Base-by-base conservation (phyloP, 164 flowering plant genomes). In the Nelumbo lutea region DNA sequence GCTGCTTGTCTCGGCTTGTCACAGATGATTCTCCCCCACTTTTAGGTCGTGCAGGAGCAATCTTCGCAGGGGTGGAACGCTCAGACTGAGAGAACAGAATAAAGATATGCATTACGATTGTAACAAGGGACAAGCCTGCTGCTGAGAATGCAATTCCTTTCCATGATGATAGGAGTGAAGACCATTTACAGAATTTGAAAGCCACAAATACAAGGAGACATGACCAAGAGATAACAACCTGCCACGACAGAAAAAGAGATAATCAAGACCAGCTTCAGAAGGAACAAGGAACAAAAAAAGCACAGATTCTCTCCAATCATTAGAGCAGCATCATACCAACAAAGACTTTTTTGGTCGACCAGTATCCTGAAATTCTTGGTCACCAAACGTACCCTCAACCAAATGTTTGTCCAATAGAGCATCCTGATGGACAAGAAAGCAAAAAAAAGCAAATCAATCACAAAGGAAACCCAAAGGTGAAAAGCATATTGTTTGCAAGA, bases 21-120 rank as follows among this genome's bases (percentile, higher is more conserved):
- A 70, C 59, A 7, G 70, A 72, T 72, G 79, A 64, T 62, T 81
- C 27, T 38, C 63, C 46, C 68, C 65, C 69, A 51, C 67, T 70
- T 62, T 70, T 46, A 58, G 68, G 63, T 78, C 75, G 55, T 57
- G 64, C 11, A 44, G 73, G 73, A 42, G 70, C 67, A 47, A 64
- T 71, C 65, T 69, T 79, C 42, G 81, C 78, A 51, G 85, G 79
- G 42, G 76, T 80, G 5, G 86, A 83, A 59, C 79, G 82, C 70
- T 87, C 89, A n/a, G 97, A 73, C 67, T 87, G 87, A n/a, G 97
- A 81, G 73, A 78, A 84, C n/a, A 79, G 61, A 61, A 91, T 81
- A 46, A 91, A 80, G n/a, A 84, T 75, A 55, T 87, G 90, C 97
- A 91, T 86, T 5, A 85, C 65, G 64, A 81, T 15, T 10, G 82